Evolutionary conservation across 1,284 basidiomycete species (phyloP).

Genomic region (Termitomyces sp.): DNA sequence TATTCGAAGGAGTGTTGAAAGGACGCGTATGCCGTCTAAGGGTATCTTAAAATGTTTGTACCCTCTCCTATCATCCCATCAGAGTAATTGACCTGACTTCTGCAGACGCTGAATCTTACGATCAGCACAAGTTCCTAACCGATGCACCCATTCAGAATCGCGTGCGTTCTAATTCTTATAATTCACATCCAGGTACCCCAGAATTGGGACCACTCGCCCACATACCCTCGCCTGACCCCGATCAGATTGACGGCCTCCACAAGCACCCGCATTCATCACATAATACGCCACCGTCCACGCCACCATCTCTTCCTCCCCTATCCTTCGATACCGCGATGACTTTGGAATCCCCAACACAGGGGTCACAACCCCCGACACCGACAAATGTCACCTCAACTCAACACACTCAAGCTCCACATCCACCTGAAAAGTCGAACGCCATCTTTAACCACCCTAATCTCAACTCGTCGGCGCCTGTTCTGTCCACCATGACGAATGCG

Average conservation of each 20-base stretch:
- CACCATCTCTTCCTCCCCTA: constrained; percentile 53
- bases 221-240: constrained; percentile 76
- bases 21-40: constrained; percentile 61
- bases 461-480: constrained; percentile 85
- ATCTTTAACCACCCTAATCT: constrained; percentile 75
- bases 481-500: constrained; percentile 53
- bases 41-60: constrained; percentile 88
- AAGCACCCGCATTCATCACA: constrained; percentile 52
- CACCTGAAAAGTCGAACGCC: constrained; percentile 24
- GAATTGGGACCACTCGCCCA: constrained; percentile 72
- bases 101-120: constrained; percentile 58
- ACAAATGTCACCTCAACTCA: constrained; percentile 18
- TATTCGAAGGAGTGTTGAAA: constrained; percentile 62
- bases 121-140: constrained; percentile 48
- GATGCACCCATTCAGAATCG: constrained; percentile 45
- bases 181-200: constrained; percentile 44
- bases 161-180: constrained; percentile 77
- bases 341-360: constrained; percentile 31
- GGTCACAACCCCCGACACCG: constrained; percentile 25
- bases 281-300: constrained; percentile 17
- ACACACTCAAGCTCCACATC: constrained; percentile 18
- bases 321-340: constrained; percentile 46
- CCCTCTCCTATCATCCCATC: constrained; percentile 10
- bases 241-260: constrained; percentile 81
- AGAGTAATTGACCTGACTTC: constrained; percentile 18